Percentiles rank a stretch among this genome's conserved stretches.
Conservation (phyloP, 306 rosid genomes). For the Quercus robur region DNA sequence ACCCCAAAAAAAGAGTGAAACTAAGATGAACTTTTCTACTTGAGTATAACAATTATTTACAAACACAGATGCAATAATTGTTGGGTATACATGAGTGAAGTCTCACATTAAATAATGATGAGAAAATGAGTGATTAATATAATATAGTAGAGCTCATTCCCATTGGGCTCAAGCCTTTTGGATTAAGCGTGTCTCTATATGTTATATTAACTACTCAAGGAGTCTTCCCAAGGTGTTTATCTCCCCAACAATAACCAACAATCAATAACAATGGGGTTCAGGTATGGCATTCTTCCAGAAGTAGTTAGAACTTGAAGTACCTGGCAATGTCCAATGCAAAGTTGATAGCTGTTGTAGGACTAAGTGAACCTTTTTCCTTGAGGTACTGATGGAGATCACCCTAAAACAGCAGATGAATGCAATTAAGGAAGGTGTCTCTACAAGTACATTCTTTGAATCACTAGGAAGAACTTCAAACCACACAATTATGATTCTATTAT, state of each 20-base stretch:
- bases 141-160: no score
- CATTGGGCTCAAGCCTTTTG: no score
- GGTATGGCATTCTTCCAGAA: slow-evolving; percentile 1
- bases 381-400: slow-evolving; percentile 95
- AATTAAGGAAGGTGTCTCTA: slow-evolving; percentile 17
- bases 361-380: slow-evolving; percentile 78
- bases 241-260: not conserved
- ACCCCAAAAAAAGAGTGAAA: not conserved
- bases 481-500: not conserved
- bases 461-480: slow-evolving; percentile 9
- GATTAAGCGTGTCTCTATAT: no score
- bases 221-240: no score
- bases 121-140: no score
- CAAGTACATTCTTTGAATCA: slow-evolving; percentile 11
- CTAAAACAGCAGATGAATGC: slow-evolving; percentile 40
- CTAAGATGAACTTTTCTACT: not conserved
- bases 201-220: no score
- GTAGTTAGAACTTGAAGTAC: slow-evolving; percentile 26
- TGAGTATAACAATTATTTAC: not conserved
- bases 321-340: slow-evolving; percentile 90
- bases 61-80: not conserved
- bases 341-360: slow-evolving; percentile 63
- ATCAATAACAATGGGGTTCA: not conserved
- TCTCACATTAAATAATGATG: no score
- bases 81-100: no score